These are phyloP conservation scores for Pestalotiopsis sp. DNA, from an alignment of 2,329 filamentous ascomycete genomes.

Conservation along the genomic window DNA sequence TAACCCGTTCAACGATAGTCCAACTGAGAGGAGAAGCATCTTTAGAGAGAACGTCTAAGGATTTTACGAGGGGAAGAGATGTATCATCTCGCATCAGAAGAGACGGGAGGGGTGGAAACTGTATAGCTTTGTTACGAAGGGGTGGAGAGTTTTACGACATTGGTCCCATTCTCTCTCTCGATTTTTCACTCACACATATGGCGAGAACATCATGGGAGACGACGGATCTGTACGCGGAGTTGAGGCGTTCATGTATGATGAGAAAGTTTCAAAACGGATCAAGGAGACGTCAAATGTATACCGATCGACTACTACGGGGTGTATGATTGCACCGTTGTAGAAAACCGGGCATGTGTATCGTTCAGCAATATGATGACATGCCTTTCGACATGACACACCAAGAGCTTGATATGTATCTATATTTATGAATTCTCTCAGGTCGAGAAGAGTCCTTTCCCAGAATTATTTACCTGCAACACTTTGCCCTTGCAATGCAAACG, in stretches of 20 bases:
- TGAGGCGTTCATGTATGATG: conserved; percentile 12
- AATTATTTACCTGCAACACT: not conserved
- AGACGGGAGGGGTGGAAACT: not conserved
- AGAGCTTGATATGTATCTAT: too few species aligned
- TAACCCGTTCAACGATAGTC: conserved; percentile 54
- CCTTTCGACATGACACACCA: too few species aligned
- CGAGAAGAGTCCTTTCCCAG: not conserved
- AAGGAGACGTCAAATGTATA: not conserved
- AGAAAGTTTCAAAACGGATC: not conserved
- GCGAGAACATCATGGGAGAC: not conserved
- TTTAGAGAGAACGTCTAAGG: conserved; percentile 69
- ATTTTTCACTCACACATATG: not conserved
- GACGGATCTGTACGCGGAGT: not conserved
- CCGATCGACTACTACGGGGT: not conserved
- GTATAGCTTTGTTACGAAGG: not conserved
- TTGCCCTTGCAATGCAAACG: not conserved
- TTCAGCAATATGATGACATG: too few species aligned
- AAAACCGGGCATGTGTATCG: too few species aligned
- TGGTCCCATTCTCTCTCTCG: not conserved
- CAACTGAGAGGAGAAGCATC: conserved; percentile 70
- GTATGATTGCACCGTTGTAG: too few species aligned
- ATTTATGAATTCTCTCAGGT: too few species aligned
- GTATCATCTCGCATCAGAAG: conserved; percentile 12
- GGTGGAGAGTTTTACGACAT: not conserved
- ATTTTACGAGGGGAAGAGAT: too few species aligned